phyloP scores from a whole-genome alignment of 345 rosid genomes.

The Schrenkiella parvula region DNA sequence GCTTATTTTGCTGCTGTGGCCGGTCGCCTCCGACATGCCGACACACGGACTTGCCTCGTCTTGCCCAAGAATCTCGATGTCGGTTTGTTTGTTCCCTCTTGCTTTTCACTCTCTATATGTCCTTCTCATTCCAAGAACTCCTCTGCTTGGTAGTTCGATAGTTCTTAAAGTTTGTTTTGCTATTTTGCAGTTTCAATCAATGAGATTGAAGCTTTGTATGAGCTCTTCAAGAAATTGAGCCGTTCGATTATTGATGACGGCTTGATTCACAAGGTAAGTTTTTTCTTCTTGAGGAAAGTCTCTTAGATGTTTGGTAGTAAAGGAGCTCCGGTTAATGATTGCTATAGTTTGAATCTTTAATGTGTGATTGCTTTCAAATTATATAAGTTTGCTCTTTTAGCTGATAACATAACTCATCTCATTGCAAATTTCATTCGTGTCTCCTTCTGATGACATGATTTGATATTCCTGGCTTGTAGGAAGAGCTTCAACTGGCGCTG shows the following conservation, averaged over 20 bases:
- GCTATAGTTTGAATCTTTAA: not conserved
- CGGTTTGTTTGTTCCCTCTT: not conserved
- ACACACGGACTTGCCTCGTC: slow-evolving; percentile 41
- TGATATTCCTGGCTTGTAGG: slow-evolving; percentile 36
- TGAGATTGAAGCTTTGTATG: slow-evolving; percentile 68
- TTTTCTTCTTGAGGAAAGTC: not conserved
- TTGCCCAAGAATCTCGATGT: slow-evolving; percentile 62
- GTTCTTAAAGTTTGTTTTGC: not conserved
- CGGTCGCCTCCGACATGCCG: not conserved
- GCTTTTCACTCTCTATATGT: too few species aligned
- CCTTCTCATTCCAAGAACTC: too few species aligned
- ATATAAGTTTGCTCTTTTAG: not conserved
- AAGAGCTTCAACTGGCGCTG: slow-evolving; percentile 76
- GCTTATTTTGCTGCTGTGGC: slow-evolving; percentile 39
- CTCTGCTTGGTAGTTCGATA: not conserved
- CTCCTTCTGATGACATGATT: too few species aligned
- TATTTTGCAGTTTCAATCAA: slow-evolving; percentile 53
- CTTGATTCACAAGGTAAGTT: slow-evolving; percentile 65
- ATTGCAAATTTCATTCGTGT: too few species aligned
- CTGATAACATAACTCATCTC: not conserved
- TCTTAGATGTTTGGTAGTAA: not conserved
- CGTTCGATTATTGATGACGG: slow-evolving; percentile 52
- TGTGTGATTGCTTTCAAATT: too few species aligned
- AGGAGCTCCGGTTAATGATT: not conserved
- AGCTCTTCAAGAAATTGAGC: slow-evolving; percentile 63